Evolutionary conservation across 805 yeast genomes (phyloP), one percentile per base, ranked within the genome.

Genomic region (Starmerella apis): DNA sequence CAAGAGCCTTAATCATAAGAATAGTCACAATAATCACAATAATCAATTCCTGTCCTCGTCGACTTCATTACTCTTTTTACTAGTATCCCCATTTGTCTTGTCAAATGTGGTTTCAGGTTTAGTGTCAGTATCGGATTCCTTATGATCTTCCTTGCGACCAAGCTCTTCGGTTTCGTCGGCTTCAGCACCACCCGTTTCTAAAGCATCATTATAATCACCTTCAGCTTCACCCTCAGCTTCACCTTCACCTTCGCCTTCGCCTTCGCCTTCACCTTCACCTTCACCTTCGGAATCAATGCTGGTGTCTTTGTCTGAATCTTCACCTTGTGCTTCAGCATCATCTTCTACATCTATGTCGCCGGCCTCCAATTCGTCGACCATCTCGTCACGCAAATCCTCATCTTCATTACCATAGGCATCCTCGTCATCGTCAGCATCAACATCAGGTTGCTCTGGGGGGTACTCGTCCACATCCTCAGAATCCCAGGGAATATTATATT

Each of bases 401-500:
- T 47, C 60, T 43, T 58, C 63, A 24, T 57, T 56, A n/a, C 56
- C 62, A 25, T 56, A 54, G 11, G 30, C 53, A 4, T 57, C 62
- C n/a, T 49, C 58, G 23, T 55, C 60, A 16, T 47, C 61, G 9
- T 57, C 63, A 9, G 53, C 61, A 20, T 55, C 62, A 4, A 48
- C 53, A 20, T 60, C 63, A 7, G 59, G 61, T 51, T 60, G 62
- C 51, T 58, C 63, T 11, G 63, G 63, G 7, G 63, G 63, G 42
- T 49, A 56, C 56, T 58, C 60, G 18, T 56, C 57, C 20, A 47
- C 41, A 32, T 49, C 54, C 32, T 60, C 61, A 23, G 51, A 46
- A 48, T 61, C 63, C 99, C 99, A 92, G 3, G 87, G 94, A 49
- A 92, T 92, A 65, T 92, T 92, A 68, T 92, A 92, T 56, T 96